These are phyloP conservation scores for Boletus rufocinnamomeus DNA, from an alignment of 768 basidiomycete genomes.

Conservation along the genomic window DNA sequence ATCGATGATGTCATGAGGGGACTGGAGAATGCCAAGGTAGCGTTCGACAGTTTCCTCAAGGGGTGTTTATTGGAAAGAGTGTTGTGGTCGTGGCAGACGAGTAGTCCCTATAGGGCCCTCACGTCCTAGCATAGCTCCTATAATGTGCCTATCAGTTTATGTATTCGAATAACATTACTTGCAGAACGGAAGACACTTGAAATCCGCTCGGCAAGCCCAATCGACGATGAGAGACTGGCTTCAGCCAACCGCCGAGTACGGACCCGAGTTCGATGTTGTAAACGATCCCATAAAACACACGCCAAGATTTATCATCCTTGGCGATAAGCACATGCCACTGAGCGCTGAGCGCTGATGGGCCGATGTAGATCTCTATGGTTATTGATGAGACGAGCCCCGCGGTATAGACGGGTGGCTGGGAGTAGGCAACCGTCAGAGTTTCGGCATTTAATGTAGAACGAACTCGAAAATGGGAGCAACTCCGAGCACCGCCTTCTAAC, in stretches of 20 bases:
- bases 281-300: neutral
- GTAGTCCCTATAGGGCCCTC: neutral
- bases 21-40: conserved; percentile 35
- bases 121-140: no score
- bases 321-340: neutral
- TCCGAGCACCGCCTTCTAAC: neutral
- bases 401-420: neutral
- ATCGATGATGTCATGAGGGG: conserved; percentile 50
- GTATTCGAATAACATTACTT: neutral
- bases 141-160: neutral
- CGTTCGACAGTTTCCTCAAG: conserved; percentile 6
- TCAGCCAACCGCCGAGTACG: neutral
- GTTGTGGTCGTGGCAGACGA: conserved; percentile 7
- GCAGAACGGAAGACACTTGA: neutral
- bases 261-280: neutral
- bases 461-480: neutral
- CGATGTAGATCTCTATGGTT: neutral
- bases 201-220: neutral
- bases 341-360: neutral
- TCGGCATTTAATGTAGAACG: neutral
- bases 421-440: neutral
- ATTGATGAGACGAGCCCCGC: neutral
- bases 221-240: neutral
- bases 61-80: conserved; percentile 5
- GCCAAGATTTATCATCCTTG: neutral